phyloP scores from a whole-genome alignment of 2,329 filamentous ascomycete genomes.

The Aspergillus sp. region DNA sequence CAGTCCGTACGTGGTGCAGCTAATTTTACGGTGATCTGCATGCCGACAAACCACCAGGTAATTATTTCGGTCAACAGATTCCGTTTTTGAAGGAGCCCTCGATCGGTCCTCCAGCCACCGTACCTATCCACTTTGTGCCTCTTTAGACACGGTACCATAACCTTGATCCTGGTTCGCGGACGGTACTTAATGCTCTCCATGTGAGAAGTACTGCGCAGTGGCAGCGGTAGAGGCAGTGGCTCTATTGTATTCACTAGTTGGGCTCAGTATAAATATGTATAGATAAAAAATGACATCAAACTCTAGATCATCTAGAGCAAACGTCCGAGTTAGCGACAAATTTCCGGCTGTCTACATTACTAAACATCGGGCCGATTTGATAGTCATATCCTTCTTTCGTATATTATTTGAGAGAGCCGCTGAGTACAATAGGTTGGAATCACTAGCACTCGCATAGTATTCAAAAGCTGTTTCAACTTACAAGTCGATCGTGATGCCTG shows the following conservation, averaged over 20 bases:
- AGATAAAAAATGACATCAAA: neutral
- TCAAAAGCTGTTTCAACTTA: neutral
- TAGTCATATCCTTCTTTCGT: neutral
- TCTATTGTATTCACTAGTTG: neutral
- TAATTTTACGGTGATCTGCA: constrained; percentile 2
- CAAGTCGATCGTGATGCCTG: neutral
- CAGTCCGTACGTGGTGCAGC: neutral
- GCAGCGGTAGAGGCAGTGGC: neutral
- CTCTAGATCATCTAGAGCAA: neutral
- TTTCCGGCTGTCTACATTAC: neutral
- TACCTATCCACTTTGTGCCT: neutral
- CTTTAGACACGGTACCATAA: neutral
- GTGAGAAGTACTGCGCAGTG: neutral
- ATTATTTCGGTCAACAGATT: neutral
- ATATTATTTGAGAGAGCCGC: neutral
- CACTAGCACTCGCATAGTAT: neutral
- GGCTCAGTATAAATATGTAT: neutral
- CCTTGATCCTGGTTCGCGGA: neutral
- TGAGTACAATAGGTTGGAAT: neutral
- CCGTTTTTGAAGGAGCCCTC: neutral
- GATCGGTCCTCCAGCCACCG: neutral
- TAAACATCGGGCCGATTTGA: neutral
- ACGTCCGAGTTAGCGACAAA: neutral
- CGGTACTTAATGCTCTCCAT: neutral
- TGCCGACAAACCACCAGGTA: neutral